Conservation (phyloP, 305 asterid species). For the Fraxinus dipetala region DNA sequence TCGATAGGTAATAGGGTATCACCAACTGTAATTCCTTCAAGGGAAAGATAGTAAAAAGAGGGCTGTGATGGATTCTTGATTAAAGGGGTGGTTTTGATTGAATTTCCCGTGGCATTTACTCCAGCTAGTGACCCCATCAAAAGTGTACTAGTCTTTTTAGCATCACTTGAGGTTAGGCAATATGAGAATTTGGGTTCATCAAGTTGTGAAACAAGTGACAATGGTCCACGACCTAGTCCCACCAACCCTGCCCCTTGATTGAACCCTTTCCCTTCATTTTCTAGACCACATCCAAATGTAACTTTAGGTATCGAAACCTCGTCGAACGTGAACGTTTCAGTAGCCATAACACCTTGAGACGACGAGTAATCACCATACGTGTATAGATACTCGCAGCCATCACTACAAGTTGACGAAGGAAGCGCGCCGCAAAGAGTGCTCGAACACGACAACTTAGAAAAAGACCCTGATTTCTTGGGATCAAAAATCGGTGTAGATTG, state of each 20-base stretch:
- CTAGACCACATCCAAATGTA: conserved; percentile 73
- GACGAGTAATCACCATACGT: conserved; percentile 78
- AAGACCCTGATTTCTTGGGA: conserved; percentile 59
- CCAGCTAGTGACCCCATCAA: conserved; percentile 53
- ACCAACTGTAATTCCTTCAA: conserved; percentile 75
- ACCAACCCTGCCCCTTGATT: conserved; percentile 74
- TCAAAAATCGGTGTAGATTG: conserved; percentile 65
- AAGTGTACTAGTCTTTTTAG: conserved; percentile 47
- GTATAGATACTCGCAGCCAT: conserved; percentile 56
- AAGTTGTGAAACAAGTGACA: conserved; percentile 72
- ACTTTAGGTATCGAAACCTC: conserved; percentile 39
- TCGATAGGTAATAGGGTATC: conserved; percentile 45
- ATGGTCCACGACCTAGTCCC: conserved; percentile 76
- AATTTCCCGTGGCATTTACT: neutral
- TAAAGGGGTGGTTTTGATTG: conserved; percentile 45
- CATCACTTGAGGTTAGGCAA: conserved; percentile 65
- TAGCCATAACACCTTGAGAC: conserved; percentile 60
- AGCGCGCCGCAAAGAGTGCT: conserved; percentile 52
- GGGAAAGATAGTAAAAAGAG: conserved; percentile 63
- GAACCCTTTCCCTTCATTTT: conserved; percentile 64
- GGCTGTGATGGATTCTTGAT: conserved; percentile 49
- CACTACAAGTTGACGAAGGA: conserved; percentile 48
- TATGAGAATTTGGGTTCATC: conserved; percentile 67
- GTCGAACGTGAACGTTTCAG: conserved; percentile 59
- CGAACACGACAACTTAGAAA: conserved; percentile 46